Percentiles rank a stretch among this genome's conserved stretches.
These are phyloP conservation scores for Rhizopogon roseolus DNA, from an alignment of 768 basidiomycete species.

Conservation along the genomic window DNA sequence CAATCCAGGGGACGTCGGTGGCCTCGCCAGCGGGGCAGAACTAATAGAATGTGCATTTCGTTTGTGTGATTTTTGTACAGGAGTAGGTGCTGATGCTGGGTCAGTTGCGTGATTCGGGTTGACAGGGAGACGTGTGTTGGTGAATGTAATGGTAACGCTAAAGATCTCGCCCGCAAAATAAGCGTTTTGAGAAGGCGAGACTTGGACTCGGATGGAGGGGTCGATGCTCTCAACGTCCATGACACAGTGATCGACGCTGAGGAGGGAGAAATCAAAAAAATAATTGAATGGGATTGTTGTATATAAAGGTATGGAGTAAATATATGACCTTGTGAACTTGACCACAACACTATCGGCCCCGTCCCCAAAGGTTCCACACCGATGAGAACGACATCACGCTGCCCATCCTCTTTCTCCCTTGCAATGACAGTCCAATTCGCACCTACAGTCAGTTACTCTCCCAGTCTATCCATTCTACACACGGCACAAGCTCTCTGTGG, in stretches of 20 bases:
- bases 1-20: constrained; percentile 78
- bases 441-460: too few species aligned
- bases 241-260: too few species aligned
- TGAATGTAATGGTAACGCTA: constrained; percentile 80
- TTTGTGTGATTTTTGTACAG: constrained; percentile 41
- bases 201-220: constrained; percentile 60
- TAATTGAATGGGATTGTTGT: too few species aligned
- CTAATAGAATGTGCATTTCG: constrained; percentile 78
- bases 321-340: too few species aligned
- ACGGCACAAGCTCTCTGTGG: too few species aligned
- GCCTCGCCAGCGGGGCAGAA: constrained; percentile 74
- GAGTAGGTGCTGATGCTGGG: constrained; percentile 14
- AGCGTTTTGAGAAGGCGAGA: constrained; percentile 78
- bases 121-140: constrained; percentile 65
- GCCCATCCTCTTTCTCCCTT: too few species aligned
- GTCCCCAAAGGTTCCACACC: too few species aligned
- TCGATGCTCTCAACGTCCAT: constrained; percentile 25
- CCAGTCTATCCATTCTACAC: too few species aligned
- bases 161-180: constrained; percentile 93
- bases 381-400: too few species aligned
- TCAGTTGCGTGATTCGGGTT: constrained; percentile 22
- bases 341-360: too few species aligned
- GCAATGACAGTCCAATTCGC: too few species aligned
- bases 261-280: neutral
- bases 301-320: too few species aligned